phyloP scores from a whole-genome alignment of 2,329 filamentous ascomycete species.

The Taxawa tesnikishii region DNA sequence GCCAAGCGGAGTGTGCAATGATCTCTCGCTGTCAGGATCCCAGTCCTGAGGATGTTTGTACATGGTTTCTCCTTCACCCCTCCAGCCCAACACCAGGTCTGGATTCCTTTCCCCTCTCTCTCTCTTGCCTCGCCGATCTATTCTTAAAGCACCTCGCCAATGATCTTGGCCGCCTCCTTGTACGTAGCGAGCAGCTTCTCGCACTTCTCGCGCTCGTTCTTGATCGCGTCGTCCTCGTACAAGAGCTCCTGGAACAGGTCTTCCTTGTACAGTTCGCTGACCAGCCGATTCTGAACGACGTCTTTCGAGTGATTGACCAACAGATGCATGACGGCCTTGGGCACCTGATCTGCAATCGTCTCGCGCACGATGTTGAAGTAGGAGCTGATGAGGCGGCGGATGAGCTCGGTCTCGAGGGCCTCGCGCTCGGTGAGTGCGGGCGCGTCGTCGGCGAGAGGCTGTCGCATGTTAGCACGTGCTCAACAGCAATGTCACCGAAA shows the following conservation, averaged over 20 bases:
- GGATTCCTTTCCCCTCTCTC: too few relatives aligned
- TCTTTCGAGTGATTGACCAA: slow-evolving; percentile 98
- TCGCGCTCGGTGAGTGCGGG: slow-evolving; percentile 90
- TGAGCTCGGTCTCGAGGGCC: slow-evolving; percentile 93
- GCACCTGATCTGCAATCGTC: slow-evolving; percentile 96
- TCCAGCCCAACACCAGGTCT: too few relatives aligned
- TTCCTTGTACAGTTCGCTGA: slow-evolving; percentile 92
- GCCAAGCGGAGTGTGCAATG: too few relatives aligned
- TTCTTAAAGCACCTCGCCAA: slow-evolving; percentile 79
- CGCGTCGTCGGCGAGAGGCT: slow-evolving; percentile 43
- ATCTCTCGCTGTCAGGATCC: too few relatives aligned
- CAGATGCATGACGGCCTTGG: slow-evolving; percentile 97
- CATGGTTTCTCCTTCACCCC: too few relatives aligned
- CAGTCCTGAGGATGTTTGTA: too few relatives aligned
- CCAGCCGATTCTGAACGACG: slow-evolving; percentile 90
- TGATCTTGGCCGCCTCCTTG: slow-evolving; percentile 94
- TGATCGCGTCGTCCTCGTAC: slow-evolving; percentile 95
- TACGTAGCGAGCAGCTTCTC: slow-evolving; percentile 92
- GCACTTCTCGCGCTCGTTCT: slow-evolving; percentile 96
- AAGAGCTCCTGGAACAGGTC: slow-evolving; percentile 80
- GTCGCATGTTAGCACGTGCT: slow-evolving; percentile 23
- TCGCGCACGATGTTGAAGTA: slow-evolving; percentile 99
- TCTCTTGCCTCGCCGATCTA: background rate
- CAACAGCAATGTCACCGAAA: background rate
- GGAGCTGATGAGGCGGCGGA: slow-evolving; percentile 87